These are phyloP conservation scores for Apostasia shenzhenica DNA, from an alignment of 106 monocot genomes.

Conservation along the genomic window DNA sequence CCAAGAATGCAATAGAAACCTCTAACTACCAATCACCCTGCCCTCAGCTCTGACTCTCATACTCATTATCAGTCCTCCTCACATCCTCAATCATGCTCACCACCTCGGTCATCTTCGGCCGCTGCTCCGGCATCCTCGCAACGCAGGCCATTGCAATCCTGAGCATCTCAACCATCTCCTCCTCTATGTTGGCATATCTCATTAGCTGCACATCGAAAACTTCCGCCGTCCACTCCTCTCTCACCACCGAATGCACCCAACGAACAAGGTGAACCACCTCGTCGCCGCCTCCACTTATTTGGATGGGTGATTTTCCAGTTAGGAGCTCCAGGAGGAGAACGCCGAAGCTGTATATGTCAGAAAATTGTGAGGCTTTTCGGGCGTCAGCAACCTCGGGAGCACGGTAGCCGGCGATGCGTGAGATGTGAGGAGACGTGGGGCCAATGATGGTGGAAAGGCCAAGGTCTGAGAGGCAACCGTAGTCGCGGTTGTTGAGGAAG, in stretches of 20 bases:
- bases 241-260: conserved; percentile 14
- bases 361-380: conserved; percentile 15
- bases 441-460: conserved; percentile 19
- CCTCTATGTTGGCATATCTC: conserved; percentile 10
- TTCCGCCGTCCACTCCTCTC: conserved; percentile 19
- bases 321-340: conserved; percentile 55
- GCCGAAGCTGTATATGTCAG: conserved; percentile 52
- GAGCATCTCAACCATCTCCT: conserved; percentile 22
- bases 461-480: conserved; percentile 39
- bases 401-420: conserved; percentile 30
- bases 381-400: conserved; percentile 35
- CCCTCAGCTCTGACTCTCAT: too few species aligned
- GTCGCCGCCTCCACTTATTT: conserved; percentile 15
- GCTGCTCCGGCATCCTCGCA: conserved; percentile 11
- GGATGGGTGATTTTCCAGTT: conserved; percentile 35
- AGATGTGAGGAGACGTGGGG: conserved; percentile 8
- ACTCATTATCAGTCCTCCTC: not conserved
- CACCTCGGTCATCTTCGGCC: conserved; percentile 12
- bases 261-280: conserved; percentile 14
- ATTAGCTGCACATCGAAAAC: conserved; percentile 14
- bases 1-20: too few species aligned
- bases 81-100: conserved; percentile 14
- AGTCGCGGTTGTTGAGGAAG: conserved; percentile 28
- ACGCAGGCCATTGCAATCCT: conserved; percentile 14
- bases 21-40: too few species aligned